Evolutionary conservation across 2,329 filamentous ascomycete species (phyloP).

Genomic region (Xylaria sp.): DNA sequence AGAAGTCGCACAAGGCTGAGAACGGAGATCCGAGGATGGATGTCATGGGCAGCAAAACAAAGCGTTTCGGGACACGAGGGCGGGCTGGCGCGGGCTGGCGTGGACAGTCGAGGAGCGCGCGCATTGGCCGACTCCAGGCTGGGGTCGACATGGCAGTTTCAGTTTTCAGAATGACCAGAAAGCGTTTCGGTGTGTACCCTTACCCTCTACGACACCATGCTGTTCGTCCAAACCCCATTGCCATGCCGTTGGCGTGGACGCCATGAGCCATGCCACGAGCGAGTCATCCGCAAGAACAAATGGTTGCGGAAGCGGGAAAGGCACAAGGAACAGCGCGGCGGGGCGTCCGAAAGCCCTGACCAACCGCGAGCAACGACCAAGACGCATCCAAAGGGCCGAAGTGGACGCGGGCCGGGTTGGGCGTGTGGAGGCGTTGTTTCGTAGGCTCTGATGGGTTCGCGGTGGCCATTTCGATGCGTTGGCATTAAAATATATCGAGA

Average conservation of each 20-base stretch:
- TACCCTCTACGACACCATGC: slow-evolving; percentile 20
- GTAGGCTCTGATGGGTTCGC: slow-evolving; percentile 17
- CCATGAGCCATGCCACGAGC: slow-evolving; percentile 5
- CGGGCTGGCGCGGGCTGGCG: slow-evolving; percentile 6
- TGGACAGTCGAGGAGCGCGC: too few relatives aligned
- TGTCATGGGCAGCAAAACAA: slow-evolving; percentile 21
- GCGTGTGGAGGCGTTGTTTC: slow-evolving; percentile 11
- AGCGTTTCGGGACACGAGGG: slow-evolving; percentile 20
- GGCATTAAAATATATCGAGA: slow-evolving; percentile 17
- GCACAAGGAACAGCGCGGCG: slow-evolving; percentile 20
- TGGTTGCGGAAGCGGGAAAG: slow-evolving; percentile 10
- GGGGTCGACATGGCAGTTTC: slow-evolving; percentile 1
- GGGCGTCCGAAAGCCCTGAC: slow-evolving; percentile 13
- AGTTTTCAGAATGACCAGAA: background rate
- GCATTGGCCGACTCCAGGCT: slow-evolving; percentile 14
- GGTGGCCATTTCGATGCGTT: slow-evolving; percentile 34
- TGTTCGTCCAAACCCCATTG: slow-evolving; percentile 17
- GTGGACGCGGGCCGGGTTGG: slow-evolving; percentile 24
- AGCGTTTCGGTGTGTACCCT: slow-evolving; percentile 16
- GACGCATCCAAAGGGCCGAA: slow-evolving; percentile 9
- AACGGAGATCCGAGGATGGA: slow-evolving; percentile 35
- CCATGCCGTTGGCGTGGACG: slow-evolving; percentile 18
- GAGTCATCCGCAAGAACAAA: slow-evolving; percentile 7
- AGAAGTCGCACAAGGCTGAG: slow-evolving; percentile 43
- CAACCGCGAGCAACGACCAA: slow-evolving; percentile 11